A percentile compares a stretch with the other conserved stretches of the same genome.
Evolutionary conservation across 345 rosid species (phyloP).

Genomic region (Salix koriyanagi): DNA sequence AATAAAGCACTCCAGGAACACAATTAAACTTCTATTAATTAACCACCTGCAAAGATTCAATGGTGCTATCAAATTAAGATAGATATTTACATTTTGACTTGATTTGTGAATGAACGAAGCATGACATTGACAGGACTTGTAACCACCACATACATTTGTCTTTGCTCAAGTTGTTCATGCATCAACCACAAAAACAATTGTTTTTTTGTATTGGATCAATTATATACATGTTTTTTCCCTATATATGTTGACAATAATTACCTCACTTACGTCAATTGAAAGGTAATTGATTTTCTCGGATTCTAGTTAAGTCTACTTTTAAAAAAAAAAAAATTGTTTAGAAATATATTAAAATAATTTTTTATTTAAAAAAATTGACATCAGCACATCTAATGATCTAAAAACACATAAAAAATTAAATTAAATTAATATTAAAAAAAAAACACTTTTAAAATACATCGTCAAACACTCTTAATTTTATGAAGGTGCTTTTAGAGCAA

Average conservation of each 20-base stretch:
- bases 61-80: neutral
- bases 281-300: too few relatives aligned
- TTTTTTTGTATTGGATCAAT: neutral
- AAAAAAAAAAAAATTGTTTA: too few relatives aligned
- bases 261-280: neutral
- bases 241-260: neutral
- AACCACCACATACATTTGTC: neutral
- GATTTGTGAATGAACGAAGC: neutral
- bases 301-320: too few relatives aligned
- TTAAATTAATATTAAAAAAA: too few relatives aligned
- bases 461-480: neutral
- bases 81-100: neutral
- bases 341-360: rapidly evolving
- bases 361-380: too few relatives aligned
- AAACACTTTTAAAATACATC: too few relatives aligned
- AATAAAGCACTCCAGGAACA: neutral
- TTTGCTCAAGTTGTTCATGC: neutral
- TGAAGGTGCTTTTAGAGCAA: neutral
- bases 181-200: neutral
- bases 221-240: neutral
- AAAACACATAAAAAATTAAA: too few relatives aligned
- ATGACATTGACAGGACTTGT: conserved; percentile 3
- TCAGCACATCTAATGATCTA: too few relatives aligned
- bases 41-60: neutral
- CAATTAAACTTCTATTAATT: neutral